Percentiles rank a stretch among this genome's conserved stretches.
These are phyloP conservation scores for Malassezia sympodialis DNA, from an alignment of 1,284 basidiomycete genomes.

Conservation along the genomic window DNA sequence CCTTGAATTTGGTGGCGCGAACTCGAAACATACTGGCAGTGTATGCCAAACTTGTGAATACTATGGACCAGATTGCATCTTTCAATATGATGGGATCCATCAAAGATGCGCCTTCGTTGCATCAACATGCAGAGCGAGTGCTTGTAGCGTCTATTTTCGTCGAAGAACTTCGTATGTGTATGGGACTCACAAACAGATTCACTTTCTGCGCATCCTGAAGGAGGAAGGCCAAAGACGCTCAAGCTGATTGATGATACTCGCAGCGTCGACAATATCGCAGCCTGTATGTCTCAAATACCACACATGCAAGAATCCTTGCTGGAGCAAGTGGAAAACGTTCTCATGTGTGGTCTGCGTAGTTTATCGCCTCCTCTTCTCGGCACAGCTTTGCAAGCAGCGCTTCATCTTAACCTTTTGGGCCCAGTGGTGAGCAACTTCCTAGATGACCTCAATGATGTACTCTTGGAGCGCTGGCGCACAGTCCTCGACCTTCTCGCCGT, in stretches of 20 bases:
- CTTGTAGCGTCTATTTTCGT: background rate
- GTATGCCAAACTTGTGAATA: background rate
- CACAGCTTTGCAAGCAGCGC: conserved; percentile 4
- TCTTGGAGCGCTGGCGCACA: conserved; percentile 2
- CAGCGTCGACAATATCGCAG: background rate
- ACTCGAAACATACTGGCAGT: background rate
- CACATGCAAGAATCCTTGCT: background rate
- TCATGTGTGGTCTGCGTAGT: conserved; percentile 9
- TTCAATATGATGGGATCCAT: background rate
- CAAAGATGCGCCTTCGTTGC: background rate
- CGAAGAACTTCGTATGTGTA: background rate
- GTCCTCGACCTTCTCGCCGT: conserved; percentile 5
- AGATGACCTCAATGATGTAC: conserved; percentile 6
- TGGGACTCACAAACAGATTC: background rate
- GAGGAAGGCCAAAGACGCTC: background rate
- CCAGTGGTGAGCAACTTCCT: background rate
- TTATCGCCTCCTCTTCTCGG: conserved; percentile 10
- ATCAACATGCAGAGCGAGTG: conserved; percentile 6
- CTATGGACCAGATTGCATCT: conserved; percentile 5
- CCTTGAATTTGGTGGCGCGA: background rate
- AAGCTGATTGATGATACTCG: background rate
- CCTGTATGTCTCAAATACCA: background rate
- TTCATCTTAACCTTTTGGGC: background rate
- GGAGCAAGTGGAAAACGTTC: conserved; percentile 7
- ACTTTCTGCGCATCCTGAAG: background rate